phyloP scores from a whole-genome alignment of 139 green algal species.

The Desmodesmus armatus region DNA sequence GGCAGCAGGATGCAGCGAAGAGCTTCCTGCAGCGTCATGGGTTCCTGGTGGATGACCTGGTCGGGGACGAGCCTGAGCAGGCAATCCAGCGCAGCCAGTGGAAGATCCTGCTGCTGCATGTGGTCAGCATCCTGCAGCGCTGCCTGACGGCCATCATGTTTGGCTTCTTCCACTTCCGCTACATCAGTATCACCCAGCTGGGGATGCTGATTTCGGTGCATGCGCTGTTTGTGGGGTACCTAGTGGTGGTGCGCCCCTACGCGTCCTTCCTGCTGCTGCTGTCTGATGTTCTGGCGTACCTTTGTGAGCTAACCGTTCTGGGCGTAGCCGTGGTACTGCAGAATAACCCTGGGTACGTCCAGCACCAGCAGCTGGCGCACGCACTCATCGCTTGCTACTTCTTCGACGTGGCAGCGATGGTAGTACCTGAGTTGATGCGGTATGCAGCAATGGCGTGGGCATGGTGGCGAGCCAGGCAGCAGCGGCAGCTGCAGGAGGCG shows the following conservation, averaged over 20 bases:
- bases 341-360: background rate
- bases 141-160: conserved; percentile 21
- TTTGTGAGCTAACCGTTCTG: conserved; percentile 18
- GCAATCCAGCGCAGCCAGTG: background rate
- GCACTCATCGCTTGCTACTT: conserved; percentile 29
- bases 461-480: background rate
- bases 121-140: conserved; percentile 10
- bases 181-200: conserved; percentile 1
- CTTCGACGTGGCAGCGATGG: conserved; percentile 23
- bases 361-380: background rate
- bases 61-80: background rate
- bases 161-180: conserved; percentile 23
- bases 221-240: background rate
- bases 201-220: background rate
- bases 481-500: background rate
- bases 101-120: conserved; percentile 17
- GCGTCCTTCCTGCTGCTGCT: conserved; percentile 11
- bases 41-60: conserved; percentile 36
- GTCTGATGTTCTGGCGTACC: conserved; percentile 14
- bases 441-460: background rate
- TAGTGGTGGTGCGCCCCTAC: conserved; percentile 17
- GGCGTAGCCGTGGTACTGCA: conserved; percentile 1
- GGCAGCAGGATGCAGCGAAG: background rate
- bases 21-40: conserved; percentile 9
- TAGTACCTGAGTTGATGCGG: conserved; percentile 22